A percentile compares a stretch with the other conserved stretches of the same genome.
Conservation (phyloP, 1,284 basidiomycete species). For the Anthracocystis panici-leucophaei region DNA sequence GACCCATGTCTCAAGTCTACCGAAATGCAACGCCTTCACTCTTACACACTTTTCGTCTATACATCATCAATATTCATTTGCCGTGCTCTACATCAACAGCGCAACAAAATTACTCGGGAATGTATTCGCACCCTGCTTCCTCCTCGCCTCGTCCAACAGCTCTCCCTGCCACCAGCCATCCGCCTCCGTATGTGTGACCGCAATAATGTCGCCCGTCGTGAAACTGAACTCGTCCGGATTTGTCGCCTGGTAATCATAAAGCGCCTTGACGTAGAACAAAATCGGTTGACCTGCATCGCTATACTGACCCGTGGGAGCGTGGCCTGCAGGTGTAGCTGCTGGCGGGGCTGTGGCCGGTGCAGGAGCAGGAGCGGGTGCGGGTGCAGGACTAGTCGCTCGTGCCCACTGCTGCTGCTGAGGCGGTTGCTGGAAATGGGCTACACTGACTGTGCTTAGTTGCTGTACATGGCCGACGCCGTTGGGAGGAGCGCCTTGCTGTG, state of each 20-base stretch:
- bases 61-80: neutral
- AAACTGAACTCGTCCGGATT: slow-evolving; percentile 88
- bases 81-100: slow-evolving; percentile 72
- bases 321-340: slow-evolving; percentile 42
- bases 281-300: slow-evolving; percentile 83
- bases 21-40: neutral
- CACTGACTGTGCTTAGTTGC: slow-evolving; percentile 31
- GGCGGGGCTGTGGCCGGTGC: slow-evolving; percentile 39
- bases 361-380: slow-evolving; percentile 26
- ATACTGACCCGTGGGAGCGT: slow-evolving; percentile 77
- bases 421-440: slow-evolving; percentile 31
- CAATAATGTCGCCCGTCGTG: slow-evolving; percentile 90
- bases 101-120: slow-evolving; percentile 88
- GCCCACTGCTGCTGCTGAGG: slow-evolving; percentile 38
- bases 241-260: slow-evolving; percentile 89
- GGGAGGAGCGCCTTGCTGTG: slow-evolving; percentile 44
- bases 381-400: slow-evolving; percentile 37
- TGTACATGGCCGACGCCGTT: slow-evolving; percentile 30
- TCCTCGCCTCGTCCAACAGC: slow-evolving; percentile 83
- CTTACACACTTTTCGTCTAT: neutral
- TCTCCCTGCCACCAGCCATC: slow-evolving; percentile 93
- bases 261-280: slow-evolving; percentile 81
- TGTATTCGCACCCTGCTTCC: slow-evolving; percentile 81
- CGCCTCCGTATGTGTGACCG: slow-evolving; percentile 88
- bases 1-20: neutral